Evolutionary conservation across 2,329 filamentous ascomycete species (phyloP), one percentile per base, ranked within the genome.

Genomic region (Hypoxylon sp.): DNA sequence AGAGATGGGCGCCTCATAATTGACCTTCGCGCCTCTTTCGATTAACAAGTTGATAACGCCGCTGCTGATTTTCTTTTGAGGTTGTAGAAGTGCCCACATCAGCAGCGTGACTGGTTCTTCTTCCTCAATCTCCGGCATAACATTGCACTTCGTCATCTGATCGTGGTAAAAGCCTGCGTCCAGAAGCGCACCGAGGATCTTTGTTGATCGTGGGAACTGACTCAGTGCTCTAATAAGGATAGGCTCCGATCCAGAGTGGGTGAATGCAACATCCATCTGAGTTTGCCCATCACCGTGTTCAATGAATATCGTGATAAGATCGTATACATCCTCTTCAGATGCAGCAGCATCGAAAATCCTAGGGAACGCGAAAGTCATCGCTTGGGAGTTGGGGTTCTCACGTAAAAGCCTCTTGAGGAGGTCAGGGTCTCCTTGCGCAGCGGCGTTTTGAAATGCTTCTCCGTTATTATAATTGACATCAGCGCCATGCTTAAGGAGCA

Each of bases 1-100:
- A 8, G 86, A 87, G 0, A 79, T 16, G 2, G 78, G 76, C 0
- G 86, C 84, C 68, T 85, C 81, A 24, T 84, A 83, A 71, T 88
- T 87, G 64, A 87, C 81, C 50, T 87, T 88, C 55, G 86, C 87
- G 57, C 80, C 80, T 36, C 70, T 71, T 71, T 80, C 77, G n/a
- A 91, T 76, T 18, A 91, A 78, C 49, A 87, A 75, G 65, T 85
- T 80, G 58, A 91, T 84, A 44, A 90, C 77, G 3, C 79, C 74
- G 32, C 84, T 86, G 74, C 86, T 89, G 52, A 90, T 81, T 64
- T 83, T 83, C 74, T 90, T 90, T 67, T 89, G 86, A 0, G 86
- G 85, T 66, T 90, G 87, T 5, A 86, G 77, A 53, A 91, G 79
- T 0, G 86, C 83, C 88, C 88, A 91, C 52, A 84, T 78, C 6